These are phyloP conservation scores for Epicoccum nigrum DNA, from an alignment of 2,329 filamentous ascomycete species.

Conservation along the genomic window DNA sequence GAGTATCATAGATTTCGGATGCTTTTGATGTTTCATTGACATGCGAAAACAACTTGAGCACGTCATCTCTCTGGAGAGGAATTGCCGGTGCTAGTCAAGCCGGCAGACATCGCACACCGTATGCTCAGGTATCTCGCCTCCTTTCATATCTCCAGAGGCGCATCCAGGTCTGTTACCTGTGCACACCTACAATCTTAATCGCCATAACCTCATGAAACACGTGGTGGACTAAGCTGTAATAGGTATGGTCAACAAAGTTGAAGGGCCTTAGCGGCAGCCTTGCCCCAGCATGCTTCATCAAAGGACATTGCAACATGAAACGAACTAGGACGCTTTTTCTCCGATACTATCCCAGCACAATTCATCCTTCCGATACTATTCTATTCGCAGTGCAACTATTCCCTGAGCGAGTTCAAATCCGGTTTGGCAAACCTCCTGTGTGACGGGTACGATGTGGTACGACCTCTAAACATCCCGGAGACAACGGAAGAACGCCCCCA, in stretches of 20 bases:
- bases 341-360: conserved; percentile 13
- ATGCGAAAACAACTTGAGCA: too few species aligned
- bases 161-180: conserved; percentile 1
- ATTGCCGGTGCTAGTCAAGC: too few species aligned
- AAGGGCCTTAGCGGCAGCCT: conserved; percentile 11
- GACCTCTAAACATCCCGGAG: conserved; percentile 4
- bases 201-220: conserved; percentile 9
- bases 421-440: neutral
- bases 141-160: neutral
- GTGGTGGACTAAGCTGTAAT: neutral
- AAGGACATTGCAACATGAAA: conserved; percentile 9
- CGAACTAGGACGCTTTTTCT: conserved; percentile 7
- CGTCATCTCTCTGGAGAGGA: too few species aligned
- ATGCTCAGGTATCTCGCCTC: too few species aligned
- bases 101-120: too few species aligned
- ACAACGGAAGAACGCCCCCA: conserved; percentile 13
- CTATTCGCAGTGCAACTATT: conserved; percentile 10
- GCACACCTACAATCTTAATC: conserved; percentile 13
- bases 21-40: too few species aligned
- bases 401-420: conserved; percentile 7
- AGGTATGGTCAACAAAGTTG: neutral
- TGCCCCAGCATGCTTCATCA: conserved; percentile 9
- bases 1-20: too few species aligned
- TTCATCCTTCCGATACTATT: conserved; percentile 6
- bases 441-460: neutral